Base-by-base conservation (phyloP, 1,284 basidiomycete species). In the Stygiomarasmius scandens region DNA sequence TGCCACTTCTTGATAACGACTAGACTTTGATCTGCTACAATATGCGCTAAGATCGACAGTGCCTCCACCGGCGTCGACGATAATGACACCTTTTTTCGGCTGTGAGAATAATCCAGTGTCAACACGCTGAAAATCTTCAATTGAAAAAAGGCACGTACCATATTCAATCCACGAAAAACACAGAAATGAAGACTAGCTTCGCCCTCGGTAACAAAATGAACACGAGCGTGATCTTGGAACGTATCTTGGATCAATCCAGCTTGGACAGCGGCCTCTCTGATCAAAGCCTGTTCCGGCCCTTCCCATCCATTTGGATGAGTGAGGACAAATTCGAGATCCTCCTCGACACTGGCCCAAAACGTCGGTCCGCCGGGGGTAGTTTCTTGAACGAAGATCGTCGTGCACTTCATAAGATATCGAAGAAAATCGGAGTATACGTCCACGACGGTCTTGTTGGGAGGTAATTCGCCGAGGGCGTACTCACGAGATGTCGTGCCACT, bases 371-470 rank as follows among this genome's bases (percentile, higher is more conserved):
- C 70, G 0, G 69, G 64, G 41, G 76, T 71, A 0, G 72, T 68
- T 47, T 80, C 73, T 32, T 65, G 61, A 47, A 81, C 76, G 58
- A 72, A 80, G 3, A 60, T 66, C 32, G 66, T 62, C 5, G 73
- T 68, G 52, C 77, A 77, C 0, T 50, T 16, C 38, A 65, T 72
- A 3, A 80, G 58, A 54, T 80, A 81, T 0, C 55, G 59, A 52
- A 81, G 65, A 55, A 79, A 80, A 60, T 81, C 79, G 1, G 72
- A 70, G 22, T 77, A 69, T 24, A 81, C 69, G 22, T 77, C 69
- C 1, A 71, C 59, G 1, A 69, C 66, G 0, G 68, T 68, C 55
- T 77, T 78, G 1, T 69, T 66, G 0, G 55, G 32, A 0, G 79
- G 79, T 11, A 80, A 69, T 1, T 50, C 6, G 64, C 55, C 51